Percentiles rank a stretch among this genome's conserved stretches.
These are phyloP conservation scores for Entonaema liquescens DNA, from an alignment of 495 filamentous ascomycete genomes.

Conservation along the genomic window DNA sequence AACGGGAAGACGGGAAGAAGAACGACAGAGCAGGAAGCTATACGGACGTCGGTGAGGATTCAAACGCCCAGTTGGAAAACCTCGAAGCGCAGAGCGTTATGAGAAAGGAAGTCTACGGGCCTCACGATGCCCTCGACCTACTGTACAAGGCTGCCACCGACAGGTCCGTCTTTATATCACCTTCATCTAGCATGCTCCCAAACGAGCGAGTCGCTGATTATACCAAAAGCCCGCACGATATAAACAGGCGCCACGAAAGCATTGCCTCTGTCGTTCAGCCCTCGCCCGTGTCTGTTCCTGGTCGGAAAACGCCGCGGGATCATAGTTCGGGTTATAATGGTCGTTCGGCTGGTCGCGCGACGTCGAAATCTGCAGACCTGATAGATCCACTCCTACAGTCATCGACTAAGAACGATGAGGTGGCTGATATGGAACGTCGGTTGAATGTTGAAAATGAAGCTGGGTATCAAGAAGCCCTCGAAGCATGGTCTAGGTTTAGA, in stretches of 20 bases:
- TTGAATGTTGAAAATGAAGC: constrained; percentile 52
- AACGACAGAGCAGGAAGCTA: constrained; percentile 40
- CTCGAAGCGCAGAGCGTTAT: constrained; percentile 70
- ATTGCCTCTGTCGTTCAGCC: constrained; percentile 40
- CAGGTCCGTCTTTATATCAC: constrained; percentile 51
- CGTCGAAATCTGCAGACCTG: constrained; percentile 41
- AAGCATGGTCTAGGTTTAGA: constrained; percentile 86
- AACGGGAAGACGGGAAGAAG: constrained; percentile 31
- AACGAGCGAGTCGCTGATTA: constrained; percentile 34
- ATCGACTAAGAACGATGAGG: constrained; percentile 41
- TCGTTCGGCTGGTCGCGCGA: constrained; percentile 32
- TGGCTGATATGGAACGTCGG: constrained; percentile 49
- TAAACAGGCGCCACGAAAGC: constrained; percentile 41
- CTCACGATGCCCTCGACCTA: constrained; percentile 74
- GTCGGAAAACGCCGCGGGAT: constrained; percentile 35
- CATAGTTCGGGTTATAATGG: constrained; percentile 26
- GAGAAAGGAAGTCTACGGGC: constrained; percentile 69
- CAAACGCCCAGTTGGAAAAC: constrained; percentile 63
- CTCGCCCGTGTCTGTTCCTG: constrained; percentile 35
- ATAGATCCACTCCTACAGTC: constrained; percentile 44
- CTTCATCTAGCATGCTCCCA: constrained; percentile 14
- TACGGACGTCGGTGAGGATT: constrained; percentile 43
- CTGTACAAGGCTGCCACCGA: constrained; percentile 75
- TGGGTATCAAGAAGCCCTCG: constrained; percentile 73
- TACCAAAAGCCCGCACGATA: constrained; percentile 41